phyloP scores from a whole-genome alignment of 2,329 filamentous ascomycete genomes.

The Penicillium sp. region DNA sequence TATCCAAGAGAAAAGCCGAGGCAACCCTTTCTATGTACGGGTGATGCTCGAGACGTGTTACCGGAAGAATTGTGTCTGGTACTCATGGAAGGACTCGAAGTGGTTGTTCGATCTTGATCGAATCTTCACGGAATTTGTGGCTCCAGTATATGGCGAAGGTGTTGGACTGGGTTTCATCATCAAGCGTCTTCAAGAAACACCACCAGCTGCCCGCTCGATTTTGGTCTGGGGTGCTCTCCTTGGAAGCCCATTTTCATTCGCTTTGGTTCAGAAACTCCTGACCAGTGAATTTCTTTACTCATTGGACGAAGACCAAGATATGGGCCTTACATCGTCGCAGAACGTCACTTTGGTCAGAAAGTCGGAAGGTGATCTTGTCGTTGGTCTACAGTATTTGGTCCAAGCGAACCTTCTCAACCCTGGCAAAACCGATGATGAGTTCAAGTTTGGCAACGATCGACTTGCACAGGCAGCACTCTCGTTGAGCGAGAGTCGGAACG shows the following conservation, averaged over 20 bases:
- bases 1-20: slow-evolving; percentile 79
- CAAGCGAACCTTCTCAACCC: slow-evolving; percentile 74
- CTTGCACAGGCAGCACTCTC: slow-evolving; percentile 70
- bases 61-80: slow-evolving; percentile 81
- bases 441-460: slow-evolving; percentile 80
- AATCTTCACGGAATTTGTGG: slow-evolving; percentile 77
- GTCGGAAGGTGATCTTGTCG: slow-evolving; percentile 58
- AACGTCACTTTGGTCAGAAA: slow-evolving; percentile 49
- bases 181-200: slow-evolving; percentile 69
- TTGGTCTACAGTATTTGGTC: slow-evolving; percentile 74
- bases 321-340: slow-evolving; percentile 36
- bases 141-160: slow-evolving; percentile 69
- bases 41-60: slow-evolving; percentile 87
- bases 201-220: slow-evolving; percentile 66
- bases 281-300: slow-evolving; percentile 64
- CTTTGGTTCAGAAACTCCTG: slow-evolving; percentile 69
- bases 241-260: slow-evolving; percentile 78
- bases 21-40: slow-evolving; percentile 85
- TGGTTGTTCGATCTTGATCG: slow-evolving; percentile 85
- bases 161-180: slow-evolving; percentile 78
- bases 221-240: slow-evolving; percentile 81
- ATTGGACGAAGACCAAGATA: slow-evolving; percentile 41
- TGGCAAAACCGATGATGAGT: slow-evolving; percentile 77
- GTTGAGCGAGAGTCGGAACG: slow-evolving; percentile 61
- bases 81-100: slow-evolving; percentile 72